Base-by-base conservation (phyloP, 768 basidiomycete species). In the Kwoniella europaea region DNA sequence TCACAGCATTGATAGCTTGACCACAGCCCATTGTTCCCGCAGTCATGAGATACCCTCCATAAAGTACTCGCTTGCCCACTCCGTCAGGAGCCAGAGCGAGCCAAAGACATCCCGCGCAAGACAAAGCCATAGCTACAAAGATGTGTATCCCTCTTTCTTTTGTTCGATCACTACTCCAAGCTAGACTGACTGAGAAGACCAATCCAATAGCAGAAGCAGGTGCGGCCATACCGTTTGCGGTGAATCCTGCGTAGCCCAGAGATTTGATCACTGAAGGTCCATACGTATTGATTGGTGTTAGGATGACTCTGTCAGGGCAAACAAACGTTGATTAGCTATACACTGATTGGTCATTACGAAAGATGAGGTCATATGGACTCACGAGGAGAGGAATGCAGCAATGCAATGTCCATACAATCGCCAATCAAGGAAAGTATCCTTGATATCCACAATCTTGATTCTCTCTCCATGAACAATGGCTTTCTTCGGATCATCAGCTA, bases 1-100 rank as follows among this genome's bases (percentile, higher is more conserved):
- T 67, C 44, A 71, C 71, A 43, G 71, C 71, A 50, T 72, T 72
- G 71, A 72, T 72, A 46, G 66, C 71, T 55, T 72, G 71, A 58
- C 71, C 71, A 27, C 63, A 67, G 15, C 66, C 71, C 71, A 72
- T 72, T 6, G 67, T 68, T 35, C 71, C 71, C 4, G 71, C 71
- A 10, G 71, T 65, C 71, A 72, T 72, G 16, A 72, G 57, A 46
- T 72, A 72, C 20, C 71, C 71, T 10, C 71, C 71, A 20, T 72
- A 72, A 18, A 72, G 29, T n/a, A 68, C 67, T 24, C 57, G 22
- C 63, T 68, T 72, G 29, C 63, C 66, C 12, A 68, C 71, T n/a
- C 52, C 41, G 43, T 54, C 50, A 3, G 71, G 71, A 24, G 71
- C 71, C 12, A 72, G 57, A 9, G 71, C 71, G 22, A 72, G 46